A percentile compares a stretch with the other conserved stretches of the same genome.
These are phyloP conservation scores for Lathyrus tuberosus DNA, from an alignment of 306 rosid species.

Conservation along the genomic window DNA sequence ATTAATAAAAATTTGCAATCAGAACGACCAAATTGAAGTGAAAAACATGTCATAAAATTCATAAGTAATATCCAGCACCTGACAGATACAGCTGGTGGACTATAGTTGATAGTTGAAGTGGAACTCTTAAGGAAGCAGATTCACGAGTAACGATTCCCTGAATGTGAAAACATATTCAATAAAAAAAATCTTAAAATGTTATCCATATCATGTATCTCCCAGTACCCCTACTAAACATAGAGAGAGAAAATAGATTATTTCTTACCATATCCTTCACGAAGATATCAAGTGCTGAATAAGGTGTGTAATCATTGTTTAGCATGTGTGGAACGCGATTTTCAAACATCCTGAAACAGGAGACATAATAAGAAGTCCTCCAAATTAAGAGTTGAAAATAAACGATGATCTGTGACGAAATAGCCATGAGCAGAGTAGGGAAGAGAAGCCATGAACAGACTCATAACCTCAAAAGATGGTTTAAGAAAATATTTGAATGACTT, in stretches of 20 bases:
- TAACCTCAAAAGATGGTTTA: constrained; percentile 12
- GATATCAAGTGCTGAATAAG: constrained; percentile 91
- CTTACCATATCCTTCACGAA: constrained; percentile 96
- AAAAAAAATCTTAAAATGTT: constrained; percentile 24
- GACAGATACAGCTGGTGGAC: constrained; percentile 86
- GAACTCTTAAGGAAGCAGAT: constrained; percentile 70
- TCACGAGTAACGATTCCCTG: constrained; percentile 94
- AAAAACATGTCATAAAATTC: constrained; percentile 33
- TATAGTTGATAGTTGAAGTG: constrained; percentile 72
- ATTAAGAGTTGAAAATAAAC: constrained; percentile 19
- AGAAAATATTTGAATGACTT: constrained; percentile 17
- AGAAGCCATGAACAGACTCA: constrained; percentile 26
- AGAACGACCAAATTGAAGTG: constrained; percentile 20
- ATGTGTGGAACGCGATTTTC: constrained; percentile 97
- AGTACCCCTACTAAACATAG: constrained; percentile 25
- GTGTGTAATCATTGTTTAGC: constrained; percentile 90
- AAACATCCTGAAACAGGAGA: constrained; percentile 72
- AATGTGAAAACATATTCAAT: constrained; percentile 36
- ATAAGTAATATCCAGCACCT: constrained; percentile 57
- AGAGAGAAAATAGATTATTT: constrained; percentile 19
- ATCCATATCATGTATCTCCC: constrained; percentile 16
- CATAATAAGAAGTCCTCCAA: neutral
- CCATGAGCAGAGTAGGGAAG: constrained; percentile 22
- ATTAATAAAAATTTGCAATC: constrained; percentile 14
- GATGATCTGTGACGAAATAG: constrained; percentile 19